A percentile compares a stretch with the other conserved stretches of the same genome.
phyloP scores from a whole-genome alignment of 768 basidiomycete genomes.

The Tulasnella sp. region DNA sequence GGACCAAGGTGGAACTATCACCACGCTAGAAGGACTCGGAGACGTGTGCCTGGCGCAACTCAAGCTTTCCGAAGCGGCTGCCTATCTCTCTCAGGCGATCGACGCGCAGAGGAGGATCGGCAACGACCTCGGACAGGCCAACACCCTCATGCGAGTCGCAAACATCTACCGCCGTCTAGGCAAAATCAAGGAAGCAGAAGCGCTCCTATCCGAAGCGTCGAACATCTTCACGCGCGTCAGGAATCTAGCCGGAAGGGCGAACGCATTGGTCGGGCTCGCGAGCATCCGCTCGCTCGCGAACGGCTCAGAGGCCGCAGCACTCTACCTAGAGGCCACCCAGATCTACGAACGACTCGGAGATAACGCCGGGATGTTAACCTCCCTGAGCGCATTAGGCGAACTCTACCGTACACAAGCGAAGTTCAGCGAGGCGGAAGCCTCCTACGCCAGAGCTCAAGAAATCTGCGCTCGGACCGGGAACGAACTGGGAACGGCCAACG shows the following conservation, averaged over 20 bases:
- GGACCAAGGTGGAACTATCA: neutral
- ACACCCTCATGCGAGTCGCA: neutral
- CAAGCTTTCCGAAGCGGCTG: neutral
- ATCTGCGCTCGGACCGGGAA: neutral
- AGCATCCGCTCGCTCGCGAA: neutral
- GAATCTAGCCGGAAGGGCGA: neutral
- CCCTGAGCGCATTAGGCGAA: neutral
- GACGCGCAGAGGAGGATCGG: neutral
- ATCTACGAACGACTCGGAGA: neutral
- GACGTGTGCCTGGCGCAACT: neutral
- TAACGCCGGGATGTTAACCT: neutral
- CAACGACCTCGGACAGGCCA: neutral
- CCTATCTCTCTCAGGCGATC: neutral
- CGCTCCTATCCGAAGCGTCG: neutral
- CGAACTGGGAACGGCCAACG: neutral
- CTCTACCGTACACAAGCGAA: neutral
- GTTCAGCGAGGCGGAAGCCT: neutral
- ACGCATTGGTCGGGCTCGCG: neutral
- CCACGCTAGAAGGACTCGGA: neutral
- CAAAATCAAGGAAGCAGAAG: neutral
- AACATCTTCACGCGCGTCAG: neutral
- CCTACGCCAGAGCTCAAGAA: neutral
- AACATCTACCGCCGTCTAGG: neutral
- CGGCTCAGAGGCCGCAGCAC: neutral
- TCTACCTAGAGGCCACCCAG: neutral